Percentiles rank a stretch among this genome's conserved stretches.
These are phyloP conservation scores for Arachis monticola DNA, from an alignment of 331 rosid species.

Conservation along the genomic window DNA sequence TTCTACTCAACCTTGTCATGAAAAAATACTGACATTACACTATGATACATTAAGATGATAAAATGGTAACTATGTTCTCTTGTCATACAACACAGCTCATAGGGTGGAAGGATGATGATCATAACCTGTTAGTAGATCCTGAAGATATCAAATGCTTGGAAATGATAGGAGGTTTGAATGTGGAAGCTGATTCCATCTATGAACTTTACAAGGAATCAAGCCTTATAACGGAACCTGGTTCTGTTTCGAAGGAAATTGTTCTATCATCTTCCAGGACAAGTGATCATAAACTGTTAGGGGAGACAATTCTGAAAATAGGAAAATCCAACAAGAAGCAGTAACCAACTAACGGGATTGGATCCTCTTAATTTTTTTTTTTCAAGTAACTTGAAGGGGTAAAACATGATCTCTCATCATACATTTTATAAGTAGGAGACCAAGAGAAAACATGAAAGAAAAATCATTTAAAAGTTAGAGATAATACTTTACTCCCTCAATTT, in stretches of 20 bases:
- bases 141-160: conserved; percentile 56
- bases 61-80: conserved; percentile 21
- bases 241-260: conserved; percentile 70
- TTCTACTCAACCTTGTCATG: background rate
- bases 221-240: conserved; percentile 43
- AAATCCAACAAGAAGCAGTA: conserved; percentile 14
- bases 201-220: conserved; percentile 64
- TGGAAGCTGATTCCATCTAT: conserved; percentile 67
- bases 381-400: no score
- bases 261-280: conserved; percentile 56
- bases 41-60: background rate
- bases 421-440: no score
- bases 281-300: conserved; percentile 56
- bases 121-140: conserved; percentile 56
- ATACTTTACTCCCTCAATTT: no score
- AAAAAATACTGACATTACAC: conserved; percentile 1
- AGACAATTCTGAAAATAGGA: conserved; percentile 58
- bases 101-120: conserved; percentile 66
- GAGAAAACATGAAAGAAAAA: no score
- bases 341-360: background rate
- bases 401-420: no score
- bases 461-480: no score
- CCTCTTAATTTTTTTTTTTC: no score
- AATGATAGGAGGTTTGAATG: conserved; percentile 54
- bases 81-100: conserved; percentile 58